Percentiles rank a stretch among this genome's conserved stretches.
Conservation (phyloP, 2,329 filamentous ascomycete species). For the Rhexocercosporidium sp. region DNA sequence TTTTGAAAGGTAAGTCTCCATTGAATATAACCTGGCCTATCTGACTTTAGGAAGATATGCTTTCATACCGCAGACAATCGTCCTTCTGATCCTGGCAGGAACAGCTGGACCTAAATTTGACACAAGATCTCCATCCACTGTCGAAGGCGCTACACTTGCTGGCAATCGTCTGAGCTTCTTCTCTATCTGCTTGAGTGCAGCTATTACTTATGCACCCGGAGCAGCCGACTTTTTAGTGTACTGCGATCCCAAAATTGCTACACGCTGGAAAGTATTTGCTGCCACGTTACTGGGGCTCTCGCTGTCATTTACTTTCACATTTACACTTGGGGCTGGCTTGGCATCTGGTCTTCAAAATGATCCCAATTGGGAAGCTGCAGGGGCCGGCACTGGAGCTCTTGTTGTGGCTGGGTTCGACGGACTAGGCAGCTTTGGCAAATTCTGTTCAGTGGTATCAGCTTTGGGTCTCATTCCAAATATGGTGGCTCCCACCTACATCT, state of each 20-base stretch:
- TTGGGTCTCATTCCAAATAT: slow-evolving; percentile 70
- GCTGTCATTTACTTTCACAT: slow-evolving; percentile 63
- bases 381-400: slow-evolving; percentile 64
- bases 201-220: slow-evolving; percentile 66
- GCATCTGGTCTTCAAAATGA: slow-evolving; percentile 60
- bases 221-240: slow-evolving; percentile 74
- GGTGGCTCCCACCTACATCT: slow-evolving; percentile 67
- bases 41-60: slow-evolving; percentile 52
- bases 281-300: slow-evolving; percentile 62
- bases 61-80: slow-evolving; percentile 66
- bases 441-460: slow-evolving; percentile 68
- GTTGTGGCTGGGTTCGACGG: slow-evolving; percentile 66
- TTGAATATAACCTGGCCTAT: background rate
- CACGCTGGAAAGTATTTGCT: slow-evolving; percentile 55
- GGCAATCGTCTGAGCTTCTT: slow-evolving; percentile 72
- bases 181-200: slow-evolving; percentile 68
- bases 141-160: slow-evolving; percentile 55
- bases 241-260: slow-evolving; percentile 55
- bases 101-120: slow-evolving; percentile 66
- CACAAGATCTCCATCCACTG: slow-evolving; percentile 53
- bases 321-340: slow-evolving; percentile 66
- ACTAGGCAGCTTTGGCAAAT: slow-evolving; percentile 66
- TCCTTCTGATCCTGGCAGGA: slow-evolving; percentile 65
- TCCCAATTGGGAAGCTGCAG: slow-evolving; percentile 62
- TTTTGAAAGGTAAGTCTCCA: slow-evolving; percentile 60